phyloP scores from a whole-genome alignment of 345 rosid species.

The Sisymbrium altissimum region DNA sequence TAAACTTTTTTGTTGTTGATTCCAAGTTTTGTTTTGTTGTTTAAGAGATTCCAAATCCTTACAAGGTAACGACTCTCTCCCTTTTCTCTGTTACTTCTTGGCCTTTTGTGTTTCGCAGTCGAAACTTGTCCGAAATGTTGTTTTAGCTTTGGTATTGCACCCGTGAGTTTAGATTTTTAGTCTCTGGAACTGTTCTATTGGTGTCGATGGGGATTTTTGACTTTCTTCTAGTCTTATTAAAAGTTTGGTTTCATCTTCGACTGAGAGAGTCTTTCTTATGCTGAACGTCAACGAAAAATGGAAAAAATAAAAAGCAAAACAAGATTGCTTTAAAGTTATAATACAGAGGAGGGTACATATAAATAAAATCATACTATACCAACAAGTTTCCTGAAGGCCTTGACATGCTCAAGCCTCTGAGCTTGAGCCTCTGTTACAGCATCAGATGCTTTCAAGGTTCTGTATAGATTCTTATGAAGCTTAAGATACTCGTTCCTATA shows the following conservation, averaged over 20 bases:
- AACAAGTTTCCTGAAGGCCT: slow-evolving; percentile 58
- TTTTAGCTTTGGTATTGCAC: too few relatives aligned
- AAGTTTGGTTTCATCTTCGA: neutral
- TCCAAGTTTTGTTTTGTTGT: neutral
- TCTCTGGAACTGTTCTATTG: too few relatives aligned
- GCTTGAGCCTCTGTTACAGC: slow-evolving; percentile 64
- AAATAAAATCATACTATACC: slow-evolving; percentile 31
- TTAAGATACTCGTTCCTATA: slow-evolving; percentile 62
- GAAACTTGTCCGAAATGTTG: too few relatives aligned
- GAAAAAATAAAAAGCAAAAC: neutral
- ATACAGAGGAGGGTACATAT: too few relatives aligned
- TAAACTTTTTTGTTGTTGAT: neutral
- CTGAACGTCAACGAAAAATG: neutral
- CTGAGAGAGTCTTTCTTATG: neutral
- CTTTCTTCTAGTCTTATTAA: too few relatives aligned
- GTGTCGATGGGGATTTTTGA: too few relatives aligned
- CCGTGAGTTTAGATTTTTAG: too few relatives aligned
- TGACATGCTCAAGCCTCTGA: slow-evolving; percentile 59
- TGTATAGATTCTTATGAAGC: slow-evolving; percentile 71
- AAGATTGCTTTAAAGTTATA: neutral
- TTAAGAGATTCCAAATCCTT: neutral
- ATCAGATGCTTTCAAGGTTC: slow-evolving; percentile 49
- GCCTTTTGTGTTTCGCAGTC: too few relatives aligned
- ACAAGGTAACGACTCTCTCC: too few relatives aligned
- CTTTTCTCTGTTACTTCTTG: too few relatives aligned